Base-by-base conservation (phyloP, 1,284 basidiomycete species). In the Tetrapyrgos nigripes region DNA sequence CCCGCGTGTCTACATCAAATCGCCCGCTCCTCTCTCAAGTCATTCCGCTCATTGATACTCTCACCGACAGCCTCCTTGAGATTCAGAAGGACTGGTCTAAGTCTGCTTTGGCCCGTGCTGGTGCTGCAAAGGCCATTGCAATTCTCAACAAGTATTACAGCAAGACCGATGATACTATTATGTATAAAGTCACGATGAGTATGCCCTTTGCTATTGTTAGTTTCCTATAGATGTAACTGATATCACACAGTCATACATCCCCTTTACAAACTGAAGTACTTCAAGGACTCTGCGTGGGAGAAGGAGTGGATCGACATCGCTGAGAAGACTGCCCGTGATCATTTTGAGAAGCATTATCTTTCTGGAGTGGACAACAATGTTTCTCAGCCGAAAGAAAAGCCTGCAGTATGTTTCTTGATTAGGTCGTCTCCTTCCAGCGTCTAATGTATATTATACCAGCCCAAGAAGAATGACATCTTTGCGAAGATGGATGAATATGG, bases 71-170 rank as follows among this genome's bases (percentile, higher is more conserved):
- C 10, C 37, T 64, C 26, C 55, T 60, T 24, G 59, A 50, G 13
- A 23, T 50, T 13, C 40, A 40, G 13, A 45, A 59, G 9, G 31
- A 54, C 26, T 17, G 8, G 2, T 47, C 33, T 13, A 43, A 33
- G 1, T 44, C 53, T n/a, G 14, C 53, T 1, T 24, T 49, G 10
- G 47, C 61, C 28, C 37, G 53, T 14, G 40, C 48, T 13, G 62
- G 52, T 33, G 62, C 60, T 11, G 35, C 57, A 1, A 53, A 55
- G 8, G 62, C 37, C 3, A 21, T 55, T 8, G 57, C 53, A 4
- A 46, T 66, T 11, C n/a, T 67, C 24, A 54, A 65, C 54, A 67
- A 64, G 40, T 67, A 67, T 45, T 67, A 66, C 57, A 26, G 62
- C 13, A 57, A 61, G 33, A 65, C 65, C 0, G 64, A 67, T 51